These are phyloP conservation scores for Volutella citrinella DNA, from an alignment of 2,329 filamentous ascomycete genomes.

Conservation along the genomic window DNA sequence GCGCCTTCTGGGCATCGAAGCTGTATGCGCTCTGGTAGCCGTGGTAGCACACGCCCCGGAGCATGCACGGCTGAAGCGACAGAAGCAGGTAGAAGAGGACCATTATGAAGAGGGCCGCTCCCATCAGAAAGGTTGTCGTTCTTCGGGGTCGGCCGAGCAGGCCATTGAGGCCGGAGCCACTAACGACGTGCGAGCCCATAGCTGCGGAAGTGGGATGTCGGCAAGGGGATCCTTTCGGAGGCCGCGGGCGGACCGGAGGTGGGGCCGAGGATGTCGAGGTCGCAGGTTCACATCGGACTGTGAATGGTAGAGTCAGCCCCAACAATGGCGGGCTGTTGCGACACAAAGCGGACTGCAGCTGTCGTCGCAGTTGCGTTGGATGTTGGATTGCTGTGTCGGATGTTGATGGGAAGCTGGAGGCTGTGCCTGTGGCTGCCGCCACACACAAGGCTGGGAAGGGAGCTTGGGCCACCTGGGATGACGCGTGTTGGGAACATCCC, in stretches of 20 bases:
- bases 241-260: conserved; percentile 11
- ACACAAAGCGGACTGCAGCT: too few species aligned
- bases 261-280: conserved; percentile 15
- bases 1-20: conserved; percentile 37
- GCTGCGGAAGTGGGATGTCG: conserved; percentile 1
- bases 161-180: conserved; percentile 13
- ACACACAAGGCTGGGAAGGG: too few species aligned
- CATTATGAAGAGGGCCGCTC: conserved; percentile 20
- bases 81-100: conserved; percentile 24
- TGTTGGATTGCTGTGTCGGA: conserved; percentile 1
- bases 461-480: conserved; percentile 17
- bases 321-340: too few species aligned
- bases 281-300: conserved; percentile 19
- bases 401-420: conserved; percentile 10
- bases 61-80: conserved; percentile 25
- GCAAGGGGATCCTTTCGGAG: conserved; percentile 8
- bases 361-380: neutral
- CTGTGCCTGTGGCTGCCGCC: too few species aligned
- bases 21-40: conserved; percentile 34
- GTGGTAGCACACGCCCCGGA: conserved; percentile 25
- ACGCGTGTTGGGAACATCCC: conserved; percentile 5
- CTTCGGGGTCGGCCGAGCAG: conserved; percentile 15
- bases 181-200: conserved; percentile 21
- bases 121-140: conserved; percentile 16
- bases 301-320: neutral